Evolutionary conservation across 169 alveolate species (phyloP), one percentile per base, ranked within the genome.

Genomic region (Amoebophrya sp.): DNA sequence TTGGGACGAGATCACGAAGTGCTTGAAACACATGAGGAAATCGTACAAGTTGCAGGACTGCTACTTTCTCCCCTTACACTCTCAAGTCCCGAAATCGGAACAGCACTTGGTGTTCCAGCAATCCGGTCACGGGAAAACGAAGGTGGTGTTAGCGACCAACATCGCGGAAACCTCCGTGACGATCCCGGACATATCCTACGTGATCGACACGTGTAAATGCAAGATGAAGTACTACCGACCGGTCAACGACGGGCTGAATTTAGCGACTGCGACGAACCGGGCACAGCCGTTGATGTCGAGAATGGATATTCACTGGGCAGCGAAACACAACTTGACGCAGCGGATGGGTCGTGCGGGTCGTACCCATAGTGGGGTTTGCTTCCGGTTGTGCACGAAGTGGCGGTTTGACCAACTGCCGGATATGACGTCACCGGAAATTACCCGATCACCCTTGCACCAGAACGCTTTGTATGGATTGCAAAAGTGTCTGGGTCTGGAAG

Each of bases 111-210:
- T 95, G 91, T 96, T 97, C 55, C 97, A 96, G 77, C 89, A 92
- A 40, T 92, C 94, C 77, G 95, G 94, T 23, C 93, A 94, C 0
- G 95, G 96, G 47, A 41, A 98, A 23, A 94, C 97, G 77, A 98
- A 98, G 94, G 96, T 97, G 91, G 96, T 98, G n/a, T 96, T 98
- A 41, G 96, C 99, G 32, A 98, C 99, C 29, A 98, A 98, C 94
- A 97, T 98, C 66, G 99, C 99, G 0, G 99, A 98, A 94, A 98
- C 99, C 40, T 97, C 99, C 39, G 94, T 98, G 39, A 98, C 99
- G 23, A 98, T 98, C 53, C 99, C 98, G 91, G 91, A 89, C n/a
- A 40, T 66, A 12, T 53, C 66, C 25, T 89, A 40, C 32, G 55
- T 89, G 40, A 89, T 89, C 66, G 91, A 89, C n/a, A 89, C 91